Percentiles rank a stretch among this genome's conserved stretches.
These are phyloP conservation scores for Dinochytrium kinnereticum DNA, from an alignment of 371 early-diverging fungal species.

Conservation along the genomic window DNA sequence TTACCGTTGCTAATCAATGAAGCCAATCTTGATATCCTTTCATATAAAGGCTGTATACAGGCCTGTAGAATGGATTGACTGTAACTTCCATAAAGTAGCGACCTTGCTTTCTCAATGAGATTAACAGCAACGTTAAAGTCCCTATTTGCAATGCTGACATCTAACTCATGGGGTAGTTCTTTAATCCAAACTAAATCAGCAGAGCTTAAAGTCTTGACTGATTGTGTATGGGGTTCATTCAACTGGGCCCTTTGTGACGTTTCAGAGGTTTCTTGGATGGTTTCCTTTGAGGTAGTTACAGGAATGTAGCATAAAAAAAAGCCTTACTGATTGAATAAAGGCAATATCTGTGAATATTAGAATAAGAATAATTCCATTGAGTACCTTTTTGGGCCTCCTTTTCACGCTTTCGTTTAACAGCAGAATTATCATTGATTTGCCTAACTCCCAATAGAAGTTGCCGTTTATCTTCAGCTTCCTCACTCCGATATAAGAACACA, in stretches of 20 bases:
- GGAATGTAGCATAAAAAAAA: too few relatives aligned
- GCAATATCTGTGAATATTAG: background rate
- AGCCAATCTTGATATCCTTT: constrained; percentile 4
- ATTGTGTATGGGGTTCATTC: too few relatives aligned
- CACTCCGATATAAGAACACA: constrained; percentile 74
- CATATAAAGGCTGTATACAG: background rate
- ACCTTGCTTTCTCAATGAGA: constrained; percentile 65
- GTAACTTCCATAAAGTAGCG: background rate
- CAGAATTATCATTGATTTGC: constrained; percentile 59
- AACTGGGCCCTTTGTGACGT: too few relatives aligned
- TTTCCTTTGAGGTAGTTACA: too few relatives aligned
- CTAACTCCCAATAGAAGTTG: constrained; percentile 70
- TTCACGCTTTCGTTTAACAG: background rate
- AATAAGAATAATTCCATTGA: background rate
- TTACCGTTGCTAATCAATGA: background rate
- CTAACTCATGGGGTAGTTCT: constrained; percentile 82
- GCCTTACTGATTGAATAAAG: too few relatives aligned
- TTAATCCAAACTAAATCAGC: constrained; percentile 57
- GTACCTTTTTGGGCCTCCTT: background rate
- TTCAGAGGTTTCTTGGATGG: too few relatives aligned
- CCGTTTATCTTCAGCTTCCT: constrained; percentile 74
- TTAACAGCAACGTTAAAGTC: constrained; percentile 83
- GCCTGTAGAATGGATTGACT: background rate
- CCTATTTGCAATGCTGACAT: constrained; percentile 84
- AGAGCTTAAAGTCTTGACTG: too few relatives aligned